Percentiles rank a stretch among this genome's conserved stretches.
phyloP scores from a whole-genome alignment of 2,329 filamentous ascomycete genomes.

The Penicillium sp. region DNA sequence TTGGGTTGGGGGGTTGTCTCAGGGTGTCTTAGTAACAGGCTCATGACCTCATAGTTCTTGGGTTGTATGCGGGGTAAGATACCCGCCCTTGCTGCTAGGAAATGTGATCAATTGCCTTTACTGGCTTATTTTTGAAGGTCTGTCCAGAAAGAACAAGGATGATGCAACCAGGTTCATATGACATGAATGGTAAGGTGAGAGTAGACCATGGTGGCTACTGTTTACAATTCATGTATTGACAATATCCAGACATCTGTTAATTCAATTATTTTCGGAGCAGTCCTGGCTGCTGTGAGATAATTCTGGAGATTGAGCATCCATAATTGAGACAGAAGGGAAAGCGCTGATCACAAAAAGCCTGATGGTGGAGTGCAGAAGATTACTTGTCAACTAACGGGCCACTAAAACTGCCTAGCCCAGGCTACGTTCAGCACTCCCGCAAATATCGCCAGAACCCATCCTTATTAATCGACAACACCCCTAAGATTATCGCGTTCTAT shows the following conservation, averaged over 20 bases:
- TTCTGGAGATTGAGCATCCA: no score
- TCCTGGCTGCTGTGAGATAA: no score
- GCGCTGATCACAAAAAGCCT: no score
- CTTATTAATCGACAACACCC: no score
- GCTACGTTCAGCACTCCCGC: no score
- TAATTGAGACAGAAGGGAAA: no score
- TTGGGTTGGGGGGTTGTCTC: background rate
- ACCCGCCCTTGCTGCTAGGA: background rate
- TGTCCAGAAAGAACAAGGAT: background rate
- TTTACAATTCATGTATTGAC: background rate
- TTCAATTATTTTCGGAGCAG: no score
- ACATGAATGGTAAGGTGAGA: background rate
- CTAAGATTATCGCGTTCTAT: no score
- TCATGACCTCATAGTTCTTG: constrained; percentile 14
- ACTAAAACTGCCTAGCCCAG: no score
- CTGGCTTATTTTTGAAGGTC: background rate
- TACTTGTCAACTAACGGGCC: no score
- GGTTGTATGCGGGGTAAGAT: constrained; percentile 9
- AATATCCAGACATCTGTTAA: background rate
- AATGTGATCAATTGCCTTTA: constrained; percentile 1
- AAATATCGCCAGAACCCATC: no score
- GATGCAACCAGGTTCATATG: background rate
- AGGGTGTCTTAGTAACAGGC: background rate
- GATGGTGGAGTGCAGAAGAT: no score
- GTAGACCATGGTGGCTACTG: background rate